phyloP scores from a whole-genome alignment of 495 filamentous ascomycete species.

The Cenococcum geophilum region DNA sequence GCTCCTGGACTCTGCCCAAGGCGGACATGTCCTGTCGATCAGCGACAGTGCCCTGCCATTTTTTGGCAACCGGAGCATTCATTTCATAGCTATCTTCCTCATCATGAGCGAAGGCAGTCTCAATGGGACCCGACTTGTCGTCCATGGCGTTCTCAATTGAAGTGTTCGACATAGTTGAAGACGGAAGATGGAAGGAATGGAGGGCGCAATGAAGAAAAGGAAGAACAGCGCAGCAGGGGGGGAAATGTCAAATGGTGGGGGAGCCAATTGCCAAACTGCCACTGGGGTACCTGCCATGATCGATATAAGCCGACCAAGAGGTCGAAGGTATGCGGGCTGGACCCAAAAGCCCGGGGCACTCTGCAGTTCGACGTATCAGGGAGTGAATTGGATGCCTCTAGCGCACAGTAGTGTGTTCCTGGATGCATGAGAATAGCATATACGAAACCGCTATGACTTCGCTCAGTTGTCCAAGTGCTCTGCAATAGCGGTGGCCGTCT shows the following conservation, averaged over 20 bases:
- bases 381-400: not conserved
- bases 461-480: too few relatives aligned
- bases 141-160: not conserved
- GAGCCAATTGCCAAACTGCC: not conserved
- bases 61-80: not conserved
- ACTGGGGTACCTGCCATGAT: too few relatives aligned
- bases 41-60: slow-evolving; percentile 6
- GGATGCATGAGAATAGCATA: too few relatives aligned
- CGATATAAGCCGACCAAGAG: not conserved
- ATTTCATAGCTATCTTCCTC: not conserved
- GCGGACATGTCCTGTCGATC: slow-evolving; percentile 12
- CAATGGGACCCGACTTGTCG: not conserved
- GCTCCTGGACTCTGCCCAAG: slow-evolving; percentile 10
- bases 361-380: not conserved
- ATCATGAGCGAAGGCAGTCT: not conserved
- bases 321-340: not conserved
- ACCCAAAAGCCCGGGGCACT: not conserved
- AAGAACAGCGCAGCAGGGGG: not conserved
- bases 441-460: too few relatives aligned
- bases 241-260: not conserved
- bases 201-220: not conserved
- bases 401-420: not conserved
- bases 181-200: not conserved
- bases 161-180: not conserved
- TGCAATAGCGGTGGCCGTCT: too few relatives aligned